Percentiles rank a stretch among this genome's conserved stretches.
phyloP scores from a whole-genome alignment of 1,284 basidiomycete species.

The Phlebopus sp. region DNA sequence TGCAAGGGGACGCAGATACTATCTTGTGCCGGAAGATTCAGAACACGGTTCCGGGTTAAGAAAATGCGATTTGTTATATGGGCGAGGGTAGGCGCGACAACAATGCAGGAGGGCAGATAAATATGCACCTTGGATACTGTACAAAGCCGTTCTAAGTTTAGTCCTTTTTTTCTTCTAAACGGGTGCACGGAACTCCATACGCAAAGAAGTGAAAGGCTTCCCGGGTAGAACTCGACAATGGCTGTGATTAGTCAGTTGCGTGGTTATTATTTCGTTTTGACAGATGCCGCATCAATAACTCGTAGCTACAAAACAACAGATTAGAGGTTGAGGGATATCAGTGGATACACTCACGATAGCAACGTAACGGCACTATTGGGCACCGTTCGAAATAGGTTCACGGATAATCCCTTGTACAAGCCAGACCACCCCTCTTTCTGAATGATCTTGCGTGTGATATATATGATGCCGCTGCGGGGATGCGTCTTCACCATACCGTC shows the following conservation, averaged over 20 bases:
- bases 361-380: conserved; percentile 93
- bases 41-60: too few relatives aligned
- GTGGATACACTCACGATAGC: conserved; percentile 73
- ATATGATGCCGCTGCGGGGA: conserved; percentile 60
- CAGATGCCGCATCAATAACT: conserved; percentile 65
- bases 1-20: too few relatives aligned
- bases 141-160: not conserved
- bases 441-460: conserved; percentile 72
- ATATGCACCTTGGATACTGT: not conserved
- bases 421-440: conserved; percentile 81
- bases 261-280: conserved; percentile 25
- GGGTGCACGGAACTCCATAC: not conserved
- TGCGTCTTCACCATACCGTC: conserved; percentile 56
- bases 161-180: not conserved
- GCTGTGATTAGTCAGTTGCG: not conserved
- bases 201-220: not conserved
- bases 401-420: conserved; percentile 86
- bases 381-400: conserved; percentile 90
- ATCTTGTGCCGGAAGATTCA: too few relatives aligned
- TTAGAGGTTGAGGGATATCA: conserved; percentile 4
- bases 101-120: not conserved
- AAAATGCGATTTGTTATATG: not conserved
- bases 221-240: not conserved
- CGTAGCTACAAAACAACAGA: conserved; percentile 44
- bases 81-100: not conserved